phyloP scores from a whole-genome alignment of 768 basidiomycete genomes.

The Phlebiopsis flavidoalba region DNA sequence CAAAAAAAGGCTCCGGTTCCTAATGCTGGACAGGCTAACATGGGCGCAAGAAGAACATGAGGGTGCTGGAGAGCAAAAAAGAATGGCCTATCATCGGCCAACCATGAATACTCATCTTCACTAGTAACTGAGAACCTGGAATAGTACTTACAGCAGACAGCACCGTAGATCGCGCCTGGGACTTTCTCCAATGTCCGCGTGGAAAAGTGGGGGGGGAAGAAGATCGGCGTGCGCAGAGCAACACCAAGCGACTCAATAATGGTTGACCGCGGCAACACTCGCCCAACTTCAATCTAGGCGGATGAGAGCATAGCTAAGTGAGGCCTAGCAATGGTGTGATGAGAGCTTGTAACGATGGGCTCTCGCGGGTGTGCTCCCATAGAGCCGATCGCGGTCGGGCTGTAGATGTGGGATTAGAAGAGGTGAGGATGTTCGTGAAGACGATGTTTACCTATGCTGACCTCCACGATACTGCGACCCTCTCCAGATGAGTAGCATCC shows the following conservation, averaged over 20 bases:
- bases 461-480: background rate
- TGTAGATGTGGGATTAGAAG: background rate
- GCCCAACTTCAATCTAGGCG: background rate
- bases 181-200: background rate
- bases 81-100: no score
- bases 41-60: no score
- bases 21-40: no score
- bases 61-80: no score
- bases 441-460: background rate
- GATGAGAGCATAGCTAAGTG: no score
- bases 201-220: background rate
- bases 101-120: no score
- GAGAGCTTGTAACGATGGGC: constrained; percentile 2
- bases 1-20: no score
- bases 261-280: constrained; percentile 2
- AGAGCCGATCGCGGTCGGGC: background rate
- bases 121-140: no score
- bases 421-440: no score
- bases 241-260: background rate
- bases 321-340: constrained; percentile 1
- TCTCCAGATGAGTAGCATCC: background rate
- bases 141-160: no score
- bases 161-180: background rate
- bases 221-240: background rate
- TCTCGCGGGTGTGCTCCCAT: constrained; percentile 2